A percentile compares a stretch with the other conserved stretches of the same genome.
These are phyloP conservation scores for Amanita rubescens DNA, from an alignment of 768 basidiomycete genomes.

Conservation along the genomic window DNA sequence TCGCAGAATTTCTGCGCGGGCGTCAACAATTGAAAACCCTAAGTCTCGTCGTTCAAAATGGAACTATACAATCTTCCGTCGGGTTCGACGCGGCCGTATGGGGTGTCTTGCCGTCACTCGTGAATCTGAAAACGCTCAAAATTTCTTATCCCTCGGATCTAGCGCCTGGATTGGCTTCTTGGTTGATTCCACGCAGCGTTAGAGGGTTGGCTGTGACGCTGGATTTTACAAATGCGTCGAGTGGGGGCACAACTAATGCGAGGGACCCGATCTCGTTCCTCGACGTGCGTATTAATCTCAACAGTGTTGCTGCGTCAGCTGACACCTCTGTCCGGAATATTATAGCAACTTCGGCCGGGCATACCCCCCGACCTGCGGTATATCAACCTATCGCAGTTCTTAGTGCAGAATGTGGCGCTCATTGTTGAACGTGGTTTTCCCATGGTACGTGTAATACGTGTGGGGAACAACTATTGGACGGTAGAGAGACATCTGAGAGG, in stretches of 20 bases:
- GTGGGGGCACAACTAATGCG: constrained; percentile 17
- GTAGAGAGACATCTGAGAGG: constrained; percentile 22
- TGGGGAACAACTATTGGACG: constrained; percentile 50
- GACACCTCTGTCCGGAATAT: neutral
- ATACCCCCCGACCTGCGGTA: constrained; percentile 47
- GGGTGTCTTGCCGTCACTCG: constrained; percentile 60
- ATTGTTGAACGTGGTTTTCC: constrained; percentile 58
- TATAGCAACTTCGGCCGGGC: constrained; percentile 52
- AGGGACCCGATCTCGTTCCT: constrained; percentile 37
- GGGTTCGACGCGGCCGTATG: constrained; percentile 67
- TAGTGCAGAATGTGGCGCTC: constrained; percentile 30
- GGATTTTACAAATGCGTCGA: constrained; percentile 22
- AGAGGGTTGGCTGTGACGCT: constrained; percentile 40
- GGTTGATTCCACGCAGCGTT: constrained; percentile 56
- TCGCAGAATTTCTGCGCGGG: constrained; percentile 59
- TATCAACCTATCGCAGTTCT: constrained; percentile 46
- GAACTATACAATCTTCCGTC: constrained; percentile 36
- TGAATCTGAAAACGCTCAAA: constrained; percentile 42
- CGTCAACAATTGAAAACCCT: constrained; percentile 46
- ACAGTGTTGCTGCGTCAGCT: too few species aligned
- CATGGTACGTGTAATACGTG: constrained; percentile 46
- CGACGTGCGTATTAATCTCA: constrained; percentile 22
- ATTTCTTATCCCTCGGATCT: constrained; percentile 62
- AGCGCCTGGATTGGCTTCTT: constrained; percentile 53
- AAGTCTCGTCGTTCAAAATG: constrained; percentile 40